Evolutionary conservation across 192 early-diverging fungal genomes (phyloP).

Genomic region (Phlyctochytrium bullatum): DNA sequence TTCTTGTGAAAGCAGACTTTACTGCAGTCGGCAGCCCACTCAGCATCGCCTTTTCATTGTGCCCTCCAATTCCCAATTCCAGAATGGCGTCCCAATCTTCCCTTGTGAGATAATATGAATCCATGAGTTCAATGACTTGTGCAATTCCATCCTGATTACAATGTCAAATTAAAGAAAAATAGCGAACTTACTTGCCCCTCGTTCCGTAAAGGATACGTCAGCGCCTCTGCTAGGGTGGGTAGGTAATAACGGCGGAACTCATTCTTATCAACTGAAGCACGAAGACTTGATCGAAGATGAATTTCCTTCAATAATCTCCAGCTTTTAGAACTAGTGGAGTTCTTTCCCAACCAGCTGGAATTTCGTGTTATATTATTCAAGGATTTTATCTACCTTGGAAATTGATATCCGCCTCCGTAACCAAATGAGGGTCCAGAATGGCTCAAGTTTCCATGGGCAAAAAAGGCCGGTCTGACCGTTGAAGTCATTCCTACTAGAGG

Average conservation of each 20-base stretch:
- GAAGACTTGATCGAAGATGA: constrained; percentile 82
- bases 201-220: constrained; percentile 58
- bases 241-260: constrained; percentile 87
- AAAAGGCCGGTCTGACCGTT: constrained; percentile 80
- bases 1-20: constrained; percentile 76
- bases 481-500: constrained; percentile 82
- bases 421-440: neutral
- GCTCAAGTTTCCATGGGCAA: constrained; percentile 60
- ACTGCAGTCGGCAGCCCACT: constrained; percentile 58
- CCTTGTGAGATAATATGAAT: constrained; percentile 85
- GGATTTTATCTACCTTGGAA: constrained; percentile 15
- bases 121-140: constrained; percentile 82
- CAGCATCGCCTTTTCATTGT: constrained; percentile 46
- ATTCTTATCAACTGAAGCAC: constrained; percentile 76
- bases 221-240: constrained; percentile 58
- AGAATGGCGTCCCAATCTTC: constrained; percentile 86
- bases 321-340: constrained; percentile 75
- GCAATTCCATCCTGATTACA: constrained; percentile 56
- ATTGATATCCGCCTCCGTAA: constrained; percentile 16
- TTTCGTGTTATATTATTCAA: neutral
- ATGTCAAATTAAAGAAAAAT: neutral
- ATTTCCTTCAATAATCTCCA: constrained; percentile 73
- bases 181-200: constrained; percentile 20
- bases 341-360: constrained; percentile 84
- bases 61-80: constrained; percentile 68